phyloP scores from a whole-genome alignment of 208 protist genomes.

The Wallacemonas rigidus region DNA sequence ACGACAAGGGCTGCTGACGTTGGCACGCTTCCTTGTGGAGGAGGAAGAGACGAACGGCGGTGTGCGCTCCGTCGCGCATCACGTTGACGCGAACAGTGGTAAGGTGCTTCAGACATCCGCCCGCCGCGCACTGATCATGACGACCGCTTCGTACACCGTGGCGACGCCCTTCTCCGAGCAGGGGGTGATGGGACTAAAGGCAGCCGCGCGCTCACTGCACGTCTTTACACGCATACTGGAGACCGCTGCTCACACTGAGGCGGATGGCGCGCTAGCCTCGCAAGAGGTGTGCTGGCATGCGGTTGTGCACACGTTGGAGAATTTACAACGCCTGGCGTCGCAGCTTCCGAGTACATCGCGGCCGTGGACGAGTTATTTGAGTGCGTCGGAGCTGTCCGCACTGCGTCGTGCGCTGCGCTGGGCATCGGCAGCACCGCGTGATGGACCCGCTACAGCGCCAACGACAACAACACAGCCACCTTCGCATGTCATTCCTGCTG shows the following conservation, averaged over 20 bases:
- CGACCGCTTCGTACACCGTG: slow-evolving; percentile 1
- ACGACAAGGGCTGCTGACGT: neutral
- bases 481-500: too few species aligned
- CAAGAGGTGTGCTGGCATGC: slow-evolving; percentile 9
- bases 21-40: neutral
- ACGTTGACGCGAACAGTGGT: neutral
- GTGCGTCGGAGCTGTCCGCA: slow-evolving; percentile 10
- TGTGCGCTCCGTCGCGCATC: neutral
- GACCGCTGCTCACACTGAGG: neutral
- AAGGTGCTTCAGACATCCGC: neutral
- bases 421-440: neutral
- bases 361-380: slow-evolving; percentile 2
- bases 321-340: neutral
- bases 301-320: slow-evolving; percentile 6
- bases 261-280: neutral
- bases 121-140: slow-evolving; percentile 15
- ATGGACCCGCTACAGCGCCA: neutral
- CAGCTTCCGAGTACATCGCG: slow-evolving; percentile 5
- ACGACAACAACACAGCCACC: neutral
- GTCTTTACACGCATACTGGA: slow-evolving; percentile 26
- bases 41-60: neutral
- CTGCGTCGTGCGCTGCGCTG: slow-evolving; percentile 8
- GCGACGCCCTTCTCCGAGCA: neutral
- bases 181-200: slow-evolving; percentile 17
- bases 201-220: slow-evolving; percentile 34